Evolutionary conservation across 2,329 filamentous ascomycete species (phyloP), one percentile per base, ranked within the genome.

Genomic region (Colletotrichum chlorophyti): DNA sequence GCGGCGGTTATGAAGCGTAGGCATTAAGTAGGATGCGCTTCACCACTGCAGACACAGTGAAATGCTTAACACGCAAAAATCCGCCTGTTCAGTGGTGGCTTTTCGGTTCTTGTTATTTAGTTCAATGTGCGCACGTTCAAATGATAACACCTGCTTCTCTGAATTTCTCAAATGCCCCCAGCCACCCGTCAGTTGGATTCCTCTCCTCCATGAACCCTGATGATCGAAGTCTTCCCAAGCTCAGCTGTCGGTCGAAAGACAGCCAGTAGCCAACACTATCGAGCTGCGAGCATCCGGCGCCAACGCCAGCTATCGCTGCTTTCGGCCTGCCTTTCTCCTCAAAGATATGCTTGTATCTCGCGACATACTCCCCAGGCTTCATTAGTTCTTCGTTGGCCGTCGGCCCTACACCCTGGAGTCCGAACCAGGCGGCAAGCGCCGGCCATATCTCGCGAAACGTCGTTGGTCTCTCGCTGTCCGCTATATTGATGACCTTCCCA

Each of bases 231-330:
- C 70, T 74, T 21, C 73, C 68, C 43, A 78, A 64, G 51, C 76
- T 78, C 63, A 82, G 65, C 47, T 80, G 76, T 21, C 79, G 70
- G 59, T 82, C 78, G 60, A 82, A 81, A 6, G 72, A 75, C 46
- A 82, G 66, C 77, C 78, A 74, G 66, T 72, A 74, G 23, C 78
- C 74, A n/a, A 80, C 68, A 58, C 74, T 69, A 63, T 81, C 72
- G 38, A 80, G 60, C 63, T 80, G 70, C 52, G 67, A 60, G 19
- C 67, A 66, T 0, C 76, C 76, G 6, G 64, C 68, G 0, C 74
- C 72, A 4, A 78, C 75, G 0, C 75, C 76, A 3, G 65, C 64
- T 3, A 38, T 59, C 4, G 64, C 21, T 3, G 68, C 74, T 41
- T 63, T 72, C 0, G 45, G 26, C 5, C 50, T 55, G 0, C 65